phyloP scores from a whole-genome alignment of 2,329 filamentous ascomycete genomes.

The Alternaria triticimaculans region DNA sequence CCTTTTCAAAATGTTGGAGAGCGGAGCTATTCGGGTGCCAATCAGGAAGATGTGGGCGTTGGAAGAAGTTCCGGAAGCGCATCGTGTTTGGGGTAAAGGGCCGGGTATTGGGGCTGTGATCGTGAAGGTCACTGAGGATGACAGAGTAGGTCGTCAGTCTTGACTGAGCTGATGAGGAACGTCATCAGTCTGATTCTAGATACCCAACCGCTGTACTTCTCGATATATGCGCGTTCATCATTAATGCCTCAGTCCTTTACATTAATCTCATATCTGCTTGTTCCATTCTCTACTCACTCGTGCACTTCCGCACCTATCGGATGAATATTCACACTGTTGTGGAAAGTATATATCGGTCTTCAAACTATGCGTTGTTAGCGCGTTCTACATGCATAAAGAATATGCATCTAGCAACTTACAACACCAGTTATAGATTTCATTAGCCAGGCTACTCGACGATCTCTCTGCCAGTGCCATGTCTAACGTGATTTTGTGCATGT shows the following conservation, averaged over 20 bases:
- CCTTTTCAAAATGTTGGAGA: slow-evolving; percentile 23
- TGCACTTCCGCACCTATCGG: neutral
- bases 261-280: neutral
- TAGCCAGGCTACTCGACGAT: neutral
- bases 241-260: neutral
- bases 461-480: neutral
- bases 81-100: slow-evolving; percentile 32
- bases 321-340: neutral
- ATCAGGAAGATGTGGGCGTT: slow-evolving; percentile 37
- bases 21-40: slow-evolving; percentile 31
- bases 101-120: slow-evolving; percentile 37
- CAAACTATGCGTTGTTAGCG: neutral
- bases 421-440: neutral
- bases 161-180: neutral
- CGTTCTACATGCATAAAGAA: neutral
- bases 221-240: neutral
- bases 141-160: neutral
- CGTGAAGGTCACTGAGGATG: slow-evolving; percentile 20
- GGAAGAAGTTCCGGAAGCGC: slow-evolving; percentile 37
- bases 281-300: neutral
- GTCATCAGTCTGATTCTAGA: neutral
- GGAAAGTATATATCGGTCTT: neutral
- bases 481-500: neutral
- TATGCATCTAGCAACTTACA: neutral
- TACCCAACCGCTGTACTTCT: neutral